Evolutionary conservation across 805 yeast genomes (phyloP).

Genomic region (Ogataea trehaloabstinens): DNA sequence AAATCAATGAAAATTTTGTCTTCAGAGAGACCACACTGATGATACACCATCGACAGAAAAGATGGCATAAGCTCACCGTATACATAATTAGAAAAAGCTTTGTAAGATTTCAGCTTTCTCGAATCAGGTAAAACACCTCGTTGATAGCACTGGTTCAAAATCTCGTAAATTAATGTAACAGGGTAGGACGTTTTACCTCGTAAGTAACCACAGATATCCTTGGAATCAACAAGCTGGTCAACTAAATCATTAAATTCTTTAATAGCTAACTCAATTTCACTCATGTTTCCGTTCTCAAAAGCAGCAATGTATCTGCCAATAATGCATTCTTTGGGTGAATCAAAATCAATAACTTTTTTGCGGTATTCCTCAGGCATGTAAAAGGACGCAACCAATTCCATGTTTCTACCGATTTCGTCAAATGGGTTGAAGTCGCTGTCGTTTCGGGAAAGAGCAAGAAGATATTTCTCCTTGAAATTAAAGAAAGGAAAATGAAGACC

Average conservation of each 20-base stretch:
- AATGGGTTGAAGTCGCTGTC: conserved; percentile 60
- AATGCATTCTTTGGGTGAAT: conserved; percentile 36
- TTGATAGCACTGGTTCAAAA: conserved; percentile 69
- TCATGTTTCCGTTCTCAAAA: conserved; percentile 29
- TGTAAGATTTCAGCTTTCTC: conserved; percentile 60
- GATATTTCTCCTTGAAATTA: conserved; percentile 47
- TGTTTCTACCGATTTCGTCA: conserved; percentile 54
- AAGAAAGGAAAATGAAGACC: conserved; percentile 39
- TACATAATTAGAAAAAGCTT: conserved; percentile 86
- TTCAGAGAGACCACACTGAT: conserved; percentile 53
- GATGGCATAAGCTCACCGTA: conserved; percentile 88
- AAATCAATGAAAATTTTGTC: conserved; percentile 72
- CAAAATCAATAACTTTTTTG: conserved; percentile 33
- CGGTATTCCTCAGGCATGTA: conserved; percentile 40
- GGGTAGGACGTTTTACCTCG: conserved; percentile 31
- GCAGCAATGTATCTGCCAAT: conserved; percentile 38
- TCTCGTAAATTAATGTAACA: conserved; percentile 54
- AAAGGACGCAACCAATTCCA: conserved; percentile 40
- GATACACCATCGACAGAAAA: conserved; percentile 66
- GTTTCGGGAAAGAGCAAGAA: conserved; percentile 48
- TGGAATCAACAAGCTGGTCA: conserved; percentile 33
- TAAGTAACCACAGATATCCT: conserved; percentile 19
- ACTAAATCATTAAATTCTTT: conserved; percentile 44
- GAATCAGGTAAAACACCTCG: conserved; percentile 78
- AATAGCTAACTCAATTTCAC: conserved; percentile 33